These are phyloP conservation scores for Populus alba DNA, from an alignment of 345 rosid species.

Conservation along the genomic window DNA sequence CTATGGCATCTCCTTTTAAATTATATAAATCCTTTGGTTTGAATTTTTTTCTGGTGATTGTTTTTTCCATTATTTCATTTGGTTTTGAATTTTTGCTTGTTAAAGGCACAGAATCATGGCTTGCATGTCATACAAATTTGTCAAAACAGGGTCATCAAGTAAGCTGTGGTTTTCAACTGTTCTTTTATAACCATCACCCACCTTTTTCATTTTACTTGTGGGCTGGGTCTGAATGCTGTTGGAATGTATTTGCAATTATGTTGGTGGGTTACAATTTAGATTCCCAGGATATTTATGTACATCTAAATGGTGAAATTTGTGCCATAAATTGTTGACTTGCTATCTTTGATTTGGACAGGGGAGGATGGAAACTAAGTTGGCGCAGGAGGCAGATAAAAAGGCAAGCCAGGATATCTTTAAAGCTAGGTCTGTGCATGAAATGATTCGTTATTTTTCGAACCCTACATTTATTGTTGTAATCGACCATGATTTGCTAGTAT, in stretches of 20 bases:
- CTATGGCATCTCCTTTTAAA: too few species aligned
- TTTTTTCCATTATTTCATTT: too few species aligned
- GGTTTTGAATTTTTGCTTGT: too few species aligned
- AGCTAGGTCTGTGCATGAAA: constrained; percentile 56
- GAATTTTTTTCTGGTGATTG: too few species aligned
- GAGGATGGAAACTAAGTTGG: constrained; percentile 45
- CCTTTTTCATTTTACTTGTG: neutral
- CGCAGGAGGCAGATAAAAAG: constrained; percentile 71
- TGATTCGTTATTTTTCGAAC: neutral
- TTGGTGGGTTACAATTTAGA: neutral
- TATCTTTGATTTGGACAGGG: constrained; percentile 49
- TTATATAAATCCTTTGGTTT: too few species aligned
- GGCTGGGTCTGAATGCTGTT: neutral
- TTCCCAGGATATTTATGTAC: neutral
- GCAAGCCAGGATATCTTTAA: constrained; percentile 85
- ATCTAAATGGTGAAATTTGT: constrained; percentile 1
- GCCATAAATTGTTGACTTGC: constrained; percentile 11
- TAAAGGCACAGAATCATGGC: too few species aligned
- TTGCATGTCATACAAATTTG: too few species aligned
- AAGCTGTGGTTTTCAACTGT: neutral
- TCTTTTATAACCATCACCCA: neutral
- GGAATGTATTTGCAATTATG: neutral
- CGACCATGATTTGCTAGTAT: constrained; percentile 19
- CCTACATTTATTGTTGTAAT: constrained; percentile 5
- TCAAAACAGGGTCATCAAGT: too few species aligned